A percentile compares a stretch with the other conserved stretches of the same genome.
Conservation (phyloP, 495 filamentous ascomycete genomes). For the Xylaria acuta region DNA sequence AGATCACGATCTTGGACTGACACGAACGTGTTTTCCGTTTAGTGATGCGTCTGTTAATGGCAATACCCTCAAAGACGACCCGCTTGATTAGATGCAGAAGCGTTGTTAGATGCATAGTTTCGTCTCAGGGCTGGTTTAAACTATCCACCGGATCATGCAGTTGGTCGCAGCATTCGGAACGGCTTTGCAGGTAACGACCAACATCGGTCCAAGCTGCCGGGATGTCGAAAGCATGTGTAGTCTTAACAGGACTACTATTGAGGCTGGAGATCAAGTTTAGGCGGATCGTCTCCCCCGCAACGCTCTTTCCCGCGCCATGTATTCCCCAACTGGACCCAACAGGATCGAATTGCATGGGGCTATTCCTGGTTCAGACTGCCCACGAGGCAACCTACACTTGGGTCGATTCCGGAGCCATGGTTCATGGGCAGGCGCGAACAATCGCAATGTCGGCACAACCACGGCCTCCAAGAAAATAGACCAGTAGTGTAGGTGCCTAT, state of each 20-base stretch:
- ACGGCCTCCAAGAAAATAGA: not conserved
- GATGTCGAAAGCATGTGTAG: conserved; percentile 1
- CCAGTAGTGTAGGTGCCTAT: not conserved
- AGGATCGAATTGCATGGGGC: conserved; percentile 8
- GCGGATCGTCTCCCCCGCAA: conserved; percentile 10
- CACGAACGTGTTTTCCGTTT: not conserved
- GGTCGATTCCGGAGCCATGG: conserved; percentile 4
- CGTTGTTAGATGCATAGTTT: not conserved
- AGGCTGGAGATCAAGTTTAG: not conserved
- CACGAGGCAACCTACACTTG: not conserved
- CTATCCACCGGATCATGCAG: not conserved
- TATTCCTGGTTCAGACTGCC: not conserved
- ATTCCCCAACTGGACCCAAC: conserved; percentile 1
- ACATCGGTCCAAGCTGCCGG: not conserved
- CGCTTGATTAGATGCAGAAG: not conserved
- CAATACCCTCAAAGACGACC: not conserved
- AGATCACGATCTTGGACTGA: not conserved
- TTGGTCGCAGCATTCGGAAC: not conserved
- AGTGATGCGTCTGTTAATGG: not conserved
- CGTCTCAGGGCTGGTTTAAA: not conserved
- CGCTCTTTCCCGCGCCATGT: not conserved
- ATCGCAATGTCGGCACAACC: conserved; percentile 3
- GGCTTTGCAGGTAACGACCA: not conserved
- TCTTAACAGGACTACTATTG: not conserved
- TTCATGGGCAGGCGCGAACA: not conserved